These are phyloP conservation scores for Zygosaccharomyces sapae DNA, from an alignment of 1,139 yeast genomes.

Conservation along the genomic window DNA sequence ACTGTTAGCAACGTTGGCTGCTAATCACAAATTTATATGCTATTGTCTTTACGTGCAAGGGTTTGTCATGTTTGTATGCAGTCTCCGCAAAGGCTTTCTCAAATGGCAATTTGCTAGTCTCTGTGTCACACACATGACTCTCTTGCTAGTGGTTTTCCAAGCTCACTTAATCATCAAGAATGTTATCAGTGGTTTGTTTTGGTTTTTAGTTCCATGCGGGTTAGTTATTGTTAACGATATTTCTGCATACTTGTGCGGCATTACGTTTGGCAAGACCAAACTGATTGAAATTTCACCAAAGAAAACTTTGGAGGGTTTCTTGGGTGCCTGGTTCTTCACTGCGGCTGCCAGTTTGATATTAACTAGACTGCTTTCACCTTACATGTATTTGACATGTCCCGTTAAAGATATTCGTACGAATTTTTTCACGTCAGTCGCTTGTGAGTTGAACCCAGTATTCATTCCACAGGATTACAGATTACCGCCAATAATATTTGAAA, in stretches of 20 bases:
- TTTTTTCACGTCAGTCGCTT: conserved; percentile 58
- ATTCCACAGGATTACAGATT: conserved; percentile 71
- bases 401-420: conserved; percentile 58
- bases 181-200: conserved; percentile 82
- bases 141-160: conserved; percentile 85
- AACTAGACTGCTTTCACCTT: conserved; percentile 59
- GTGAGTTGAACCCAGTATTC: conserved; percentile 86
- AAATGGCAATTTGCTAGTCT: conserved; percentile 91
- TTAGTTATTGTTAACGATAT: conserved; percentile 92
- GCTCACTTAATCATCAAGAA: conserved; percentile 90
- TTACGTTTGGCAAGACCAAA: conserved; percentile 91
- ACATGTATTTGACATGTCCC: conserved; percentile 83
- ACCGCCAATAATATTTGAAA: conserved; percentile 62
- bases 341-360: conserved; percentile 66
- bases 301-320: conserved; percentile 94
- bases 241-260: conserved; percentile 95
- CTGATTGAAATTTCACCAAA: conserved; percentile 92
- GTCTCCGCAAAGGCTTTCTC: conserved; percentile 83
- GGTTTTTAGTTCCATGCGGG: conserved; percentile 91
- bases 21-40: conserved; percentile 78
- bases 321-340: conserved; percentile 97
- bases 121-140: conserved; percentile 91
- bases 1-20: conserved; percentile 42
- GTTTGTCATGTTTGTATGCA: conserved; percentile 82
- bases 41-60: conserved; percentile 85